Evolutionary conservation across 1,139 yeast species (phyloP), one percentile per base, ranked within the genome.

Genomic region (Yamadazyma pseudoaaseri): DNA sequence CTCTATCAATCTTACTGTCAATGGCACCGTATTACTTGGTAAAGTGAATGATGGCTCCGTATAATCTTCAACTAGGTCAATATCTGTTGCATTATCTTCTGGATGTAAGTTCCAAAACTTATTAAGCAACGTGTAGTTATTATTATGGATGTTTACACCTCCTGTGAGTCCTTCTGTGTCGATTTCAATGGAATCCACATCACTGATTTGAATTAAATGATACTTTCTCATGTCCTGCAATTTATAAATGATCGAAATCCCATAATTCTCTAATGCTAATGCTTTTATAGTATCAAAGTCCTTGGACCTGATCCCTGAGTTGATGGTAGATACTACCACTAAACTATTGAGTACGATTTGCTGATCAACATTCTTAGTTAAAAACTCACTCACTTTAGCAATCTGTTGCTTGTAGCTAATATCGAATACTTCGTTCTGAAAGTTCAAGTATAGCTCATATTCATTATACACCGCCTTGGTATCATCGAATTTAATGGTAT

Each of bases 401-500:
- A 79, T 61, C 23, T 79, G 76, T 6, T 69, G 64, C 27, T 74
- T 66, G 39, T 79, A 75, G 43, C 80, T 83, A 41, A 76, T 53
- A 9, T 76, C 78, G 35, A 85, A 65, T 2, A 86, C 60, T 33
- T 81, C 84, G 56, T 89, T 95, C 51, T 89, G 94, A 30, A 87
- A 66, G 38, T 79, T 82, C 14, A 89, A 60, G 39, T 75, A 68
- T 17, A 66, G 63, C 44, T 80, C 79, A 53, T 80, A 80, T 30
- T 58, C 62, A 26, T 58, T 44, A 39, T 42, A 51, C 11, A 30
- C 33, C 10, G 11, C 14, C 8, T 37, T 36, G 3, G 37, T 34
- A 14, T 51, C 39, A 30, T 43, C 39, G 20, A 43, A 28, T 30
- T 72, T 73, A 8, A 86, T 80, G 24, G 63, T 62, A 10, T 64